phyloP scores from a whole-genome alignment of 73 alveolate species.

The Paraurostyla sp. region DNA sequence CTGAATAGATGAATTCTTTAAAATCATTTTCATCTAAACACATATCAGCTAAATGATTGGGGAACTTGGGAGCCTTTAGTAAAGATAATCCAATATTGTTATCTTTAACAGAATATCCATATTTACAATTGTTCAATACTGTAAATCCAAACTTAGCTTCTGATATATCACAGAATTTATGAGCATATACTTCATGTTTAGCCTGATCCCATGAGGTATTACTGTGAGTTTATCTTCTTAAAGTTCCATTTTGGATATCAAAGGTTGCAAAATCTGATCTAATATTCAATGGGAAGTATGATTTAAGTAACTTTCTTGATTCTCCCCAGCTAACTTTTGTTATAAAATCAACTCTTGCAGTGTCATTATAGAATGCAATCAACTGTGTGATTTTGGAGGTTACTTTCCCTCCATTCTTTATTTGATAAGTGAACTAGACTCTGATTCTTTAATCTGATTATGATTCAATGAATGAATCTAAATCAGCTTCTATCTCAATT shows the following conservation, averaged over 20 bases:
- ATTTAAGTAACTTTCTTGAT: conserved; percentile 58
- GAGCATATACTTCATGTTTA: conserved; percentile 67
- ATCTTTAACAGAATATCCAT: conserved; percentile 61
- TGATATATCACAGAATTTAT: conserved; percentile 64
- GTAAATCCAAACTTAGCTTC: conserved; percentile 70
- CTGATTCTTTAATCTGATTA: neutral
- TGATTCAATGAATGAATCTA: neutral
- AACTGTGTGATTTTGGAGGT: conserved; percentile 26
- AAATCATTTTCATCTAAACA: conserved; percentile 48
- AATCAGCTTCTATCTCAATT: neutral
- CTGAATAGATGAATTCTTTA: conserved; percentile 45
- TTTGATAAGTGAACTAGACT: conserved; percentile 2
- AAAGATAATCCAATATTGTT: conserved; percentile 55
- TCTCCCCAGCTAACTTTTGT: conserved; percentile 73
- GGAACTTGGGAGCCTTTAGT: conserved; percentile 64
- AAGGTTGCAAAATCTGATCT: conserved; percentile 62
- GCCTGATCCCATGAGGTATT: conserved; percentile 75
- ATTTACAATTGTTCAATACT: conserved; percentile 32
- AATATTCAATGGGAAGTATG: conserved; percentile 64
- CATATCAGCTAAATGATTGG: conserved; percentile 73
- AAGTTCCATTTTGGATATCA: conserved; percentile 67
- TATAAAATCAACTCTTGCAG: conserved; percentile 59
- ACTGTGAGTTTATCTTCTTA: conserved; percentile 63
- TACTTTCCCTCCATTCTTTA: neutral
- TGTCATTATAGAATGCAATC: conserved; percentile 32